Evolutionary conservation across 805 yeast genomes (phyloP).

Genomic region (Yamadazyma sp.): DNA sequence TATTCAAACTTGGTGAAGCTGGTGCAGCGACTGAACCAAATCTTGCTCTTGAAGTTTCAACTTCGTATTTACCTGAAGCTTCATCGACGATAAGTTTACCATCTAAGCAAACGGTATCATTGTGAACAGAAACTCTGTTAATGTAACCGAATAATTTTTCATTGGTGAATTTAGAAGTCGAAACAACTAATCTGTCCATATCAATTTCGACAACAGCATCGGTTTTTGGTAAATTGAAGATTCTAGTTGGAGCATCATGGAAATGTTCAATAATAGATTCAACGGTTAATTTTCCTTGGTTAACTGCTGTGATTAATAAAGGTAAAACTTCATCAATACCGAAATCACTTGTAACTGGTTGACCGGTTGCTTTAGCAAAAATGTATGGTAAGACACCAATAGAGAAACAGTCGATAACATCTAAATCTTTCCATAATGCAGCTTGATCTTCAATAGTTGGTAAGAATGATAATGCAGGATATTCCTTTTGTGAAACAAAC

Average conservation of each 20-base stretch:
- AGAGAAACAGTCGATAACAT: constrained; percentile 79
- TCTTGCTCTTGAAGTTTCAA: constrained; percentile 42
- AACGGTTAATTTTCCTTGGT: constrained; percentile 65
- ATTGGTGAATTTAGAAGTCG: constrained; percentile 30
- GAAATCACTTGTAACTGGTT: constrained; percentile 62
- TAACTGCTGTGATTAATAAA: constrained; percentile 75
- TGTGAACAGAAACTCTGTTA: constrained; percentile 80
- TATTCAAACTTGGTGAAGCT: constrained; percentile 39
- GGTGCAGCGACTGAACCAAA: constrained; percentile 34
- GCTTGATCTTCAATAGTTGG: constrained; percentile 81
- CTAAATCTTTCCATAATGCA: constrained; percentile 75
- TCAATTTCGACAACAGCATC: constrained; percentile 80
- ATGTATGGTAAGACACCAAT: constrained; percentile 76
- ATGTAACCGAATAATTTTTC: constrained; percentile 70
- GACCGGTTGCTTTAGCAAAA: constrained; percentile 63
- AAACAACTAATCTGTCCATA: constrained; percentile 53
- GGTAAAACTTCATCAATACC: constrained; percentile 83
- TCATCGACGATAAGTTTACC: constrained; percentile 63
- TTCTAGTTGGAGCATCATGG: constrained; percentile 76
- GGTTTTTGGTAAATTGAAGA: constrained; percentile 81
- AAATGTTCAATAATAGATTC: constrained; percentile 70
- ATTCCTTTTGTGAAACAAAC: constrained; percentile 70
- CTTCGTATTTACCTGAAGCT: constrained; percentile 60
- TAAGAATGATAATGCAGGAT: constrained; percentile 66
- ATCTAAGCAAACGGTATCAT: constrained; percentile 79